phyloP scores from a whole-genome alignment of 2,329 filamentous ascomycete genomes.

The Ceratocystis variospora region DNA sequence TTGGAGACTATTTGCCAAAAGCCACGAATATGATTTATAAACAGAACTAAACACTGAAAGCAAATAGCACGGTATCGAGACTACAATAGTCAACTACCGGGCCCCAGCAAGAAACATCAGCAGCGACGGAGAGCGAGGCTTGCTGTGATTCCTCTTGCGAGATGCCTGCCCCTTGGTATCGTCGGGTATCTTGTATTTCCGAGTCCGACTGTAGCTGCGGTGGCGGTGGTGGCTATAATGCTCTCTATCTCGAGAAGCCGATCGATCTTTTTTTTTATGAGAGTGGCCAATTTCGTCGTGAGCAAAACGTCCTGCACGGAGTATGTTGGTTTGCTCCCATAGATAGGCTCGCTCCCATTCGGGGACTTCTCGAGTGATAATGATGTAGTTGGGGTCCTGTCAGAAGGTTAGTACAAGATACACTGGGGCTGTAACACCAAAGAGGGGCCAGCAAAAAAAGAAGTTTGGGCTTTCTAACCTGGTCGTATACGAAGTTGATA shows the following conservation, averaged over 20 bases:
- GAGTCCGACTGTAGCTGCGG: conserved; percentile 22
- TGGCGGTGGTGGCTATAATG: conserved; percentile 31
- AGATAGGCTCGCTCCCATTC: conserved; percentile 58
- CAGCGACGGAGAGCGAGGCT: conserved; percentile 43
- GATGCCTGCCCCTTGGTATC: conserved; percentile 38
- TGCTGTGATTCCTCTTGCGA: conserved; percentile 42
- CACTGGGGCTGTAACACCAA: too few species aligned
- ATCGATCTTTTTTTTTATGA: conserved; percentile 23
- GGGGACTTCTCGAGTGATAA: conserved; percentile 61
- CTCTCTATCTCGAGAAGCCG: conserved; percentile 27
- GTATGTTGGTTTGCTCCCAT: conserved; percentile 54
- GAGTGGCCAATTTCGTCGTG: conserved; percentile 30
- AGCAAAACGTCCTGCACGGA: conserved; percentile 40
- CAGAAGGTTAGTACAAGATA: too few species aligned
- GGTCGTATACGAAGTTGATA: conserved; percentile 45
- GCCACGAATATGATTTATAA: background rate
- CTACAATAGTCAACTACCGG: conserved; percentile 20
- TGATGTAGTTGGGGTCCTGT: conserved; percentile 52
- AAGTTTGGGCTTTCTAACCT: conserved; percentile 29
- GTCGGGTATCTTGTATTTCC: background rate
- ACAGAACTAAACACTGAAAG: background rate
- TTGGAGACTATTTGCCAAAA: background rate
- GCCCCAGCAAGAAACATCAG: conserved; percentile 45
- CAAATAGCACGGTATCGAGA: background rate
- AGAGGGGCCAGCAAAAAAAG: background rate